These are phyloP conservation scores for Pythium apleroticum DNA, from an alignment of 352 stramenopile genomes.

Conservation along the genomic window DNA sequence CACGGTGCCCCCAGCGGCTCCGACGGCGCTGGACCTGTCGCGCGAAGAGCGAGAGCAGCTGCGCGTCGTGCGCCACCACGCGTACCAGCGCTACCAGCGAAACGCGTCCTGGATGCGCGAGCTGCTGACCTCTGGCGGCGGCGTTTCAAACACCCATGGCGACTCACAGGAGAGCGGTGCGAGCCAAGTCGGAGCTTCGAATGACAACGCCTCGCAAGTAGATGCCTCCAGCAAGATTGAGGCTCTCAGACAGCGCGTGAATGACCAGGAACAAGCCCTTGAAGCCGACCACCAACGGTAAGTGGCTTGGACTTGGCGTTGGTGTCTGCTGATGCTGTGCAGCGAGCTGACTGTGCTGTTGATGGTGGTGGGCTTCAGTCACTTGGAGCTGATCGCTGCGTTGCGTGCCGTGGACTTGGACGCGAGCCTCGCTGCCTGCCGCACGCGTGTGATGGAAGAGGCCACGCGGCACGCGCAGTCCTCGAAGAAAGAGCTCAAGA, in stretches of 20 bases:
- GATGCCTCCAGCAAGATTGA: not conserved
- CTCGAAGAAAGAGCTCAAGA: constrained; percentile 12
- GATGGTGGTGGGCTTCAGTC: constrained; percentile 5
- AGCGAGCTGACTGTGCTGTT: no score
- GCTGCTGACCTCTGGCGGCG: constrained; percentile 5
- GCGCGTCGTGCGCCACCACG: constrained; percentile 46
- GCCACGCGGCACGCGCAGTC: constrained; percentile 4
- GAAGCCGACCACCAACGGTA: constrained; percentile 16
- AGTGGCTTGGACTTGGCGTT: no score
- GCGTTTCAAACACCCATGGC: not conserved
- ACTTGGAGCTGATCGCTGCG: constrained; percentile 7
- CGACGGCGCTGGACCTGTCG: constrained; percentile 31
- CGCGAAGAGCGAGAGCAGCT: constrained; percentile 48
- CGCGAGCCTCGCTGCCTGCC: constrained; percentile 14
- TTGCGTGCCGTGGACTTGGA: constrained; percentile 11
- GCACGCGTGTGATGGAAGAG: constrained; percentile 16
- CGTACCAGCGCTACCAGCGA: constrained; percentile 61
- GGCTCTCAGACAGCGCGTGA: constrained; percentile 1
- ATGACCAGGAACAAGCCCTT: not conserved
- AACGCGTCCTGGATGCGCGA: constrained; percentile 60
- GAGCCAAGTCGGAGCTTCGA: not conserved
- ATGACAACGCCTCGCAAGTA: not conserved
- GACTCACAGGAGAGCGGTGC: not conserved
- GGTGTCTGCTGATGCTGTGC: no score
- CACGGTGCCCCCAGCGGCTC: constrained; percentile 14